Evolutionary conservation across 1,284 basidiomycete species (phyloP), one percentile per base, ranked within the genome.

Genomic region (Ceratobasidium sp.): DNA sequence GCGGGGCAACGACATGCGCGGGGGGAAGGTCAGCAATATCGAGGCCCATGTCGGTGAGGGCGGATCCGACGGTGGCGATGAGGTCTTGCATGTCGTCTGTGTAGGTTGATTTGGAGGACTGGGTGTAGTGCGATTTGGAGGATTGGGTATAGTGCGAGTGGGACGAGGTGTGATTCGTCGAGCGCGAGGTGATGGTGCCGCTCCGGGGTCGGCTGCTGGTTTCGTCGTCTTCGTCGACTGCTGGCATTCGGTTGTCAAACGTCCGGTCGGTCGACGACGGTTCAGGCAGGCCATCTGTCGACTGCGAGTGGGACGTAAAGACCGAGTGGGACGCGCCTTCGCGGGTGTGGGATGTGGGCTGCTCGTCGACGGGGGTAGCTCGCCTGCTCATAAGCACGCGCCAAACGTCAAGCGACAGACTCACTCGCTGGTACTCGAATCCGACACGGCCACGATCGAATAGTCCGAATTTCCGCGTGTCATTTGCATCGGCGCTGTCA

Each of bases 1-100:
- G 47, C 10, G 67, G 47, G 7, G 43, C 55, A 31, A 58, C 42
- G 25, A 68, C 54, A n/a, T 17, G 49, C 27, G 64, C 17, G 15
- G 69, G 69, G 17, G 69, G 52, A 15, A 70, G 54, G 34, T 68
- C 65, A 13, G 69, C 60, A 15, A 45, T 38, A 25, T 67, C 45
- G 1, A 71, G 25, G 6, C 70, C 67, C 22, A 71, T 57, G 38
- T 71, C 67, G 20, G 31, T 45, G 8, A 71, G 56, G 7, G 70
- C 70, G 17, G 69, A 55, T 10, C 67, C 70, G 20, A 71, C 70
- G 8, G 55, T 57, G n/a, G 65, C 70, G 25, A 71, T 69, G 1
- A 71, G 55, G 35, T 71, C 70, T n/a, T 62, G 54, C 40, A 71
- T 68, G 32, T 69, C 47, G 34, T 60, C 40, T 55, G 22, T 45